These are phyloP conservation scores for Lavandula angustifolia DNA, from an alignment of 257 asterid species.

Conservation along the genomic window DNA sequence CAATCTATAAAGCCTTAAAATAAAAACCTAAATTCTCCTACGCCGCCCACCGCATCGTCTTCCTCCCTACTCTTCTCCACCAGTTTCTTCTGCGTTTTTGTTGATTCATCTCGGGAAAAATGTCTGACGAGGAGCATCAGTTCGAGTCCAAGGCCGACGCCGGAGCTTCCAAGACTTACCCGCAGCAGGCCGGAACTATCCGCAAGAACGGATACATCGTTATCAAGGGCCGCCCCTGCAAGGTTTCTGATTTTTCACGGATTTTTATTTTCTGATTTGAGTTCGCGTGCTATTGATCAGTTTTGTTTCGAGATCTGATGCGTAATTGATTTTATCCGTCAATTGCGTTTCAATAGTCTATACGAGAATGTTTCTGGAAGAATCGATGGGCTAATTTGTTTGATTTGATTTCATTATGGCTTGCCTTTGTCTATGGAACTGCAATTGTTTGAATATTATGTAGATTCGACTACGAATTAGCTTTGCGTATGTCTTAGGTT, in stretches of 20 bases:
- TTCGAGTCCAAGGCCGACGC: slow-evolving; percentile 31
- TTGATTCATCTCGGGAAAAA: slow-evolving; percentile 12
- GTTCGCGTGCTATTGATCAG: background rate
- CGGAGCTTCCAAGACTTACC: slow-evolving; percentile 49
- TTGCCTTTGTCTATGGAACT: no score
- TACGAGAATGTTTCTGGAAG: background rate
- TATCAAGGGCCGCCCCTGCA: slow-evolving; percentile 54
- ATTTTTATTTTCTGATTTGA: no score
- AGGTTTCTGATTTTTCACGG: no score
- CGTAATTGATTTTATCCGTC: slow-evolving; percentile 1
- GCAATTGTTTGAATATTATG: background rate
- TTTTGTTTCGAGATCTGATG: slow-evolving; percentile 22
- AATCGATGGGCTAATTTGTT: background rate
- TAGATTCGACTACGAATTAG: background rate
- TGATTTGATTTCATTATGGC: background rate
- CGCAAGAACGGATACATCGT: slow-evolving; percentile 54
- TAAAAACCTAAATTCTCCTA: background rate
- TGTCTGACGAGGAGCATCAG: slow-evolving; percentile 56
- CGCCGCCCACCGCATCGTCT: slow-evolving; percentile 8
- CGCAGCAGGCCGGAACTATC: slow-evolving; percentile 52
- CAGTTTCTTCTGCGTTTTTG: background rate
- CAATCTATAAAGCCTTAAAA: background rate
- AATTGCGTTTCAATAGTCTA: no score
- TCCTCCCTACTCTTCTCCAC: background rate
- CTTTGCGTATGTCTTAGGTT: background rate